Evolutionary conservation across 208 protist species (phyloP), one percentile per base, ranked within the genome.

Genomic region (Trypanosoma boissoni): DNA sequence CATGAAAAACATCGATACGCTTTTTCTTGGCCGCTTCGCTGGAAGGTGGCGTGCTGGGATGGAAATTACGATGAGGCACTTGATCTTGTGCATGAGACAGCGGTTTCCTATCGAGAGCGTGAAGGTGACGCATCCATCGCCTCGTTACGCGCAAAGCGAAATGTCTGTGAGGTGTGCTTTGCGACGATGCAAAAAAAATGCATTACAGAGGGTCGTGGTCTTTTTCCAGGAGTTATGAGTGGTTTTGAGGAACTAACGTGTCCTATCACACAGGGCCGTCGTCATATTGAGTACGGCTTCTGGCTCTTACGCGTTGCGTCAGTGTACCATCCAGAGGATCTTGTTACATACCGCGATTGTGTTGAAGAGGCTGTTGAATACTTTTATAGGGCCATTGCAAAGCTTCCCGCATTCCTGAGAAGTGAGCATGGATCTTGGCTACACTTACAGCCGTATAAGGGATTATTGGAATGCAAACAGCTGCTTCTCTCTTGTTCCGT

Each of bases 381-480:
- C 55, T 92, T 92, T 26, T 68, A 71, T 36, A 74, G 48, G n/a
- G 80, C 85, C n/a, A 80, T 88, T 54, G 55, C 28, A n/a, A 68
- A 76, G 26, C 66, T 88, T 43, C 85, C 85, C n/a, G 48, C 31
- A 27, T 88, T 85, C 42, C 70, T 92, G 39, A 64, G 76, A 18
- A 88, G 78, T 68, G 85, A 92, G 42, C 78, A 87, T 59, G 85
- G 85, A 27, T 74, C 79, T 21, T 92, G 85, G 85, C 68, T 92
- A 21, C 78, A 92, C 42, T 62, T 88, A 14, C 78, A 88, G 58
- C 85, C 85, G 14, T 88, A 88, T 60, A 85, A 83, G 18, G 85
- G 85, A 6, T 63, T 92, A 21, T 57, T 92, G 27, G 70, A 69
- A 16, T 92, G 85, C 57, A 88, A 88, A 55, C 74, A 82, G 68